Conservation (phyloP, 2,329 filamentous ascomycete species). For the Aspergillaceae sp. region DNA sequence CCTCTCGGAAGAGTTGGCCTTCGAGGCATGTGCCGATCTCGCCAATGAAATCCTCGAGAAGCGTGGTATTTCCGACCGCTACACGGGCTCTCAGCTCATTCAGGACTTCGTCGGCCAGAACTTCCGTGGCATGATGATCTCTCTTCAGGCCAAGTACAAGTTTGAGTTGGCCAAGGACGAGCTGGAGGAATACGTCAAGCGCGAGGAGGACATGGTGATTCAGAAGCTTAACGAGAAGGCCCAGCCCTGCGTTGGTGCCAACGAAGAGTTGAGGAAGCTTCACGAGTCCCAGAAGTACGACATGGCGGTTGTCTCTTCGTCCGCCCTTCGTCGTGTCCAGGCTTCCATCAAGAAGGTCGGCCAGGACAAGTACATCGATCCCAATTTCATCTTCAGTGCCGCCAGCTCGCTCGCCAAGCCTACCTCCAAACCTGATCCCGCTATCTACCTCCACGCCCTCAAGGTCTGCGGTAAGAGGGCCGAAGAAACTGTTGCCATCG, state of each 20-base stretch:
- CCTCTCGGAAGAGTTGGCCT: slow-evolving; percentile 81
- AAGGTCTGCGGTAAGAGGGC: slow-evolving; percentile 63
- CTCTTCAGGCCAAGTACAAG: slow-evolving; percentile 65
- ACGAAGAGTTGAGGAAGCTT: slow-evolving; percentile 58
- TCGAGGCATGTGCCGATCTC: slow-evolving; percentile 81
- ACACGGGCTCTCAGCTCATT: slow-evolving; percentile 71
- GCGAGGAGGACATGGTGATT: slow-evolving; percentile 77
- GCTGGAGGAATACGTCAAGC: slow-evolving; percentile 62
- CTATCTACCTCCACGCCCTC: slow-evolving; percentile 74
- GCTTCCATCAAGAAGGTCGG: slow-evolving; percentile 71
- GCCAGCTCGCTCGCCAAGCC: slow-evolving; percentile 68
- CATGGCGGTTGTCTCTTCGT: slow-evolving; percentile 73
- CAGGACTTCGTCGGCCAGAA: slow-evolving; percentile 86
- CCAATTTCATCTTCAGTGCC: slow-evolving; percentile 69
- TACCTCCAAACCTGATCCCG: slow-evolving; percentile 85
- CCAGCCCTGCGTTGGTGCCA: slow-evolving; percentile 60
- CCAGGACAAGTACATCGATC: slow-evolving; percentile 71
- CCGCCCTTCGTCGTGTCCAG: slow-evolving; percentile 66
- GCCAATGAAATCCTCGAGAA: slow-evolving; percentile 75
- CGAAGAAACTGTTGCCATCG: slow-evolving; percentile 67
- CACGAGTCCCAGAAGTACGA: slow-evolving; percentile 55
- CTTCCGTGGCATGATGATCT: slow-evolving; percentile 83
- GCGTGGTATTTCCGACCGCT: slow-evolving; percentile 56
- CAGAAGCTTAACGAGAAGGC: slow-evolving; percentile 63
- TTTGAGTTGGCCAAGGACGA: slow-evolving; percentile 62